Evolutionary conservation across 1,139 yeast genomes (phyloP).

Genomic region (Kurtzmaniella quercitrusa): DNA sequence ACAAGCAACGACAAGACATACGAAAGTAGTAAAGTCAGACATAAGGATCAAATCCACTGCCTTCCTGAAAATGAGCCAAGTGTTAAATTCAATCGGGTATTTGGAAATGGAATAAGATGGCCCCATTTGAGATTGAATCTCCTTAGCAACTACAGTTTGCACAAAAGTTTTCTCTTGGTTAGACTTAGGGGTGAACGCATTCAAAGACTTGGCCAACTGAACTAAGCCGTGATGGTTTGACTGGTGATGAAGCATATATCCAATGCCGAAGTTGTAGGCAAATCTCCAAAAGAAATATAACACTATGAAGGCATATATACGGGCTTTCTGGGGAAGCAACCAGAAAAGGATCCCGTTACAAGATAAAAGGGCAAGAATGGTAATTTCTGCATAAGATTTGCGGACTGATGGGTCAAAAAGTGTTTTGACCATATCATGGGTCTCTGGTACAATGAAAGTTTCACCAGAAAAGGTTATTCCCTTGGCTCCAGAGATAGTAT

Average conservation of each 20-base stretch:
- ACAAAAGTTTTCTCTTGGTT: constrained; percentile 25
- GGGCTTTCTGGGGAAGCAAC: constrained; percentile 22
- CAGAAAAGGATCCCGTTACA: constrained; percentile 51
- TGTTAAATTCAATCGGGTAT: constrained; percentile 72
- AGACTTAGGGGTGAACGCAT: constrained; percentile 37
- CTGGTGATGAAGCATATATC: constrained; percentile 64
- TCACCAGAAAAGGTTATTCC: constrained; percentile 49
- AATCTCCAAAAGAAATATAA: constrained; percentile 75
- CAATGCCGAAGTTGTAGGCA: constrained; percentile 77
- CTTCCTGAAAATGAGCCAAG: constrained; percentile 80
- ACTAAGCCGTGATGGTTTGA: constrained; percentile 58
- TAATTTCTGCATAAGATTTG: constrained; percentile 63
- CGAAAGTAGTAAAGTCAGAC: constrained; percentile 81
- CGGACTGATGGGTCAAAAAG: constrained; percentile 72
- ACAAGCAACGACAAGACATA: constrained; percentile 65
- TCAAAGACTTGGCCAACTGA: constrained; percentile 44
- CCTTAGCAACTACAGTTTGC: constrained; percentile 40
- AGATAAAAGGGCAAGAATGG: constrained; percentile 50
- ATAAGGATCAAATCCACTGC: constrained; percentile 78
- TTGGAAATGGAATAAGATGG: constrained; percentile 41
- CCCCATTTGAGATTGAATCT: constrained; percentile 61
- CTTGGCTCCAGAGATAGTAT: constrained; percentile 26
- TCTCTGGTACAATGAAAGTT: constrained; percentile 66
- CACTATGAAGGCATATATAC: constrained; percentile 45
- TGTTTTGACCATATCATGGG: constrained; percentile 84